Conservation (phyloP, 2,329 filamentous ascomycete species). For the Gaeumannomyces tritici region DNA sequence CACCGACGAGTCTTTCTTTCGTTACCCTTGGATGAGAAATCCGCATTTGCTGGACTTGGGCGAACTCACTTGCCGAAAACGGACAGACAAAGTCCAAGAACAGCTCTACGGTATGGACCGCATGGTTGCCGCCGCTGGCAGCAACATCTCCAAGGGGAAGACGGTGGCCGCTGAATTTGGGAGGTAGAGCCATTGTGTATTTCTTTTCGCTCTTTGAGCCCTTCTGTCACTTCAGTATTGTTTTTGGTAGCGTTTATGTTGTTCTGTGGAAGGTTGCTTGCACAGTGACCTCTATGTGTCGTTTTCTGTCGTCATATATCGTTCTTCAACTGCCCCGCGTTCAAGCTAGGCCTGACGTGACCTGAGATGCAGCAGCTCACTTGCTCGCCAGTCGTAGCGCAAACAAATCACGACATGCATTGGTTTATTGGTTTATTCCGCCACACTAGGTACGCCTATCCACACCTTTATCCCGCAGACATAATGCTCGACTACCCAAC, state of each 20-base stretch:
- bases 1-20: neutral
- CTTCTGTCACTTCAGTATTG: too few relatives aligned
- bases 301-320: neutral
- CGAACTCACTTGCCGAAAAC: conserved; percentile 35
- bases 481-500: conserved; percentile 20
- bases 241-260: neutral
- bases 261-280: neutral
- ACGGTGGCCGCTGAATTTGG: conserved; percentile 67
- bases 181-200: conserved; percentile 59
- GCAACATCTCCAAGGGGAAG: conserved; percentile 25
- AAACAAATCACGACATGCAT: neutral
- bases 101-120: conserved; percentile 49
- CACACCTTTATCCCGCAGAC: too few relatives aligned
- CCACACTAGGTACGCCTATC: too few relatives aligned
- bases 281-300: neutral
- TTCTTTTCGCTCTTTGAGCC: neutral
- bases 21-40: conserved; percentile 20
- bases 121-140: neutral
- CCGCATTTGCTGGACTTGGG: neutral
- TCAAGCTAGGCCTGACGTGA: neutral
- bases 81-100: conserved; percentile 91
- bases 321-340: neutral
- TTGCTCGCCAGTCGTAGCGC: neutral
- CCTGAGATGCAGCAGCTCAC: neutral
- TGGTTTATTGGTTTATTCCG: neutral